Percentiles rank a stretch among this genome's conserved stretches.
Evolutionary conservation across 2,329 filamentous ascomycete genomes (phyloP).

Genomic region (Coccinonectria pachysandricola): DNA sequence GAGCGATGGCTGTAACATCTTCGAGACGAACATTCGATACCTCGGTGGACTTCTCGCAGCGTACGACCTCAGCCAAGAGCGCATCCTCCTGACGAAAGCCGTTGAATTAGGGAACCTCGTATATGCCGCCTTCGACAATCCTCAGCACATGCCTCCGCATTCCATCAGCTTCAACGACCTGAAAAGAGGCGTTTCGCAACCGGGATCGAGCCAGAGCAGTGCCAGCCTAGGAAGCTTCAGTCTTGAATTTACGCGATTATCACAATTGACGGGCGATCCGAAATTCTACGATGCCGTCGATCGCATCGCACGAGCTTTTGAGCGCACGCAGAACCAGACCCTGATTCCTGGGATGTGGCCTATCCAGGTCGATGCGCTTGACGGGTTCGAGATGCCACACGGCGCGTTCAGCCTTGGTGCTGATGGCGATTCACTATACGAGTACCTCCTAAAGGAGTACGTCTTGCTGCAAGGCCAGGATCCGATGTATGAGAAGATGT

Average conservation of each 20-base stretch:
- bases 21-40: constrained; percentile 60
- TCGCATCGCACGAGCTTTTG: constrained; percentile 45
- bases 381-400: constrained; percentile 21
- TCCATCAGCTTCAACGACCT: constrained; percentile 32
- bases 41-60: constrained; percentile 56
- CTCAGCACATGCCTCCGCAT: constrained; percentile 49
- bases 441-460: constrained; percentile 58
- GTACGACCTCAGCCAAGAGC: constrained; percentile 52
- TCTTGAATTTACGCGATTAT: constrained; percentile 52
- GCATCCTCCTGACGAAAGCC: constrained; percentile 47
- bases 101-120: constrained; percentile 51
- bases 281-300: constrained; percentile 52
- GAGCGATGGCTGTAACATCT: constrained; percentile 42
- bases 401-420: constrained; percentile 35
- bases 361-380: constrained; percentile 36
- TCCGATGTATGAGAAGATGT: constrained; percentile 27
- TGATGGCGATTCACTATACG: constrained; percentile 46
- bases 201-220: constrained; percentile 20
- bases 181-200: constrained; percentile 23
- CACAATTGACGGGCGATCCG: constrained; percentile 48
- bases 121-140: constrained; percentile 55
- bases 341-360: constrained; percentile 53
- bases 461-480: constrained; percentile 52
- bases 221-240: constrained; percentile 42
- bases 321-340: constrained; percentile 40